Evolutionary conservation across 176 grass and related monocot species (phyloP).

Genomic region (Panicum miliaceum): DNA sequence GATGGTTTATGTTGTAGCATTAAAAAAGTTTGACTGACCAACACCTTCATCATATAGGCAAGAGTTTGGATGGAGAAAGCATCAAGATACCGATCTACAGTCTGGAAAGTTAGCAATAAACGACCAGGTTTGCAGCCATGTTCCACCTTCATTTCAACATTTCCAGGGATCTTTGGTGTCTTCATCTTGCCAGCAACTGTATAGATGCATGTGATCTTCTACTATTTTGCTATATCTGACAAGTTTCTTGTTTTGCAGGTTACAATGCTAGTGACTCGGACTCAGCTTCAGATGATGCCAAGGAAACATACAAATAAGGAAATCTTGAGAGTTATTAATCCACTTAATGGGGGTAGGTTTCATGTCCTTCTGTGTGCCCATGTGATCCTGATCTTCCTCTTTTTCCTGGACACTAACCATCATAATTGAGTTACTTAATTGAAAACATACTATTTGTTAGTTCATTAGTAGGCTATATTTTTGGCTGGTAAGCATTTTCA

Average conservation of each 20-base stretch:
- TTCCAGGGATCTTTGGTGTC: constrained; percentile 20
- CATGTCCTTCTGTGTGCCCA: neutral
- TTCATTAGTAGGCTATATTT: constrained; percentile 13
- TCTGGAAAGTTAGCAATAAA: constrained; percentile 81
- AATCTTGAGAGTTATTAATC: neutral
- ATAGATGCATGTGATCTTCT: constrained; percentile 16
- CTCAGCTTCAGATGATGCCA: constrained; percentile 79
- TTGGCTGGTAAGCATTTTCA: constrained; percentile 2
- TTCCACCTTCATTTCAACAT: neutral
- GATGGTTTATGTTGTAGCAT: constrained; percentile 14
- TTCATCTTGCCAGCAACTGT: neutral
- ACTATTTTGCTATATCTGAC: constrained; percentile 40
- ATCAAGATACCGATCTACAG: constrained; percentile 75
- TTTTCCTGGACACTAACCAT: constrained; percentile 10
- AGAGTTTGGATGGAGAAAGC: constrained; percentile 89
- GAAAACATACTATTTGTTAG: constrained; percentile 17
- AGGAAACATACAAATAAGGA: constrained; percentile 61
- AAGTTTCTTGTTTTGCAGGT: constrained; percentile 51
- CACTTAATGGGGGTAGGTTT: constrained; percentile 45
- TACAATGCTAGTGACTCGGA: constrained; percentile 99
- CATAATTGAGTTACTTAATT: constrained; percentile 23
- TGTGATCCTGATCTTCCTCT: neutral
- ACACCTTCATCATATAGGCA: constrained; percentile 58
- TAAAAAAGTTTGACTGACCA: neutral
- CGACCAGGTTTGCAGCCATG: constrained; percentile 67